Evolutionary conservation across 1,284 basidiomycete genomes (phyloP).

Genomic region (Leccinum ponderosum): DNA sequence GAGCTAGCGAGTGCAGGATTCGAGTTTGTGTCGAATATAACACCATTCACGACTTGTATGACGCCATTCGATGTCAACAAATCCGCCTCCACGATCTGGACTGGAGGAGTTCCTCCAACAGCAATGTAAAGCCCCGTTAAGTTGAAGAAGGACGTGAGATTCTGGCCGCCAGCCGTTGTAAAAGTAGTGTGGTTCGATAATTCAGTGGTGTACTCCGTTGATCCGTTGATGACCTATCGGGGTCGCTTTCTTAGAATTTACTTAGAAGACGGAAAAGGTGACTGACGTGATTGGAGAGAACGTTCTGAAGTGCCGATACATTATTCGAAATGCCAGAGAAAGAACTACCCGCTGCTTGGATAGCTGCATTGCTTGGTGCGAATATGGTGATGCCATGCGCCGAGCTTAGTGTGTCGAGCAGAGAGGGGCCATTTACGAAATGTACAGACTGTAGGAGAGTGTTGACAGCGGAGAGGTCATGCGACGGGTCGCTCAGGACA

Average conservation of each 20-base stretch:
- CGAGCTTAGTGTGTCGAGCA: constrained; percentile 42
- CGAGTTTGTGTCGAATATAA: constrained; percentile 54
- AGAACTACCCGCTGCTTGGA: constrained; percentile 39
- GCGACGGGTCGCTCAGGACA: constrained; percentile 39
- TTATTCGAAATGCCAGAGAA: constrained; percentile 45
- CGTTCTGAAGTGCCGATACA: constrained; percentile 42
- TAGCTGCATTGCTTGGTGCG: constrained; percentile 57
- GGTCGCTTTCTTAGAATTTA: neutral
- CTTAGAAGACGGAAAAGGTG: neutral
- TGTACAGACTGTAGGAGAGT: constrained; percentile 24
- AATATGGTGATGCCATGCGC: constrained; percentile 70
- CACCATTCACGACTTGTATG: constrained; percentile 65
- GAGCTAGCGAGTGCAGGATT: constrained; percentile 54
- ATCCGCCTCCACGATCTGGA: constrained; percentile 61
- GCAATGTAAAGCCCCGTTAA: constrained; percentile 62
- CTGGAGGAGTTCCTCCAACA: constrained; percentile 49
- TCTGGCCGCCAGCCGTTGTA: constrained; percentile 63
- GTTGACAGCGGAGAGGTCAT: constrained; percentile 28
- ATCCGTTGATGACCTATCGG: constrained; percentile 63
- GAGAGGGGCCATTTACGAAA: constrained; percentile 31
- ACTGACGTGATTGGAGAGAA: constrained; percentile 65
- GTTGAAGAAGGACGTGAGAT: constrained; percentile 56
- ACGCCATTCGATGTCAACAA: constrained; percentile 73
- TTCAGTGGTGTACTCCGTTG: constrained; percentile 62
- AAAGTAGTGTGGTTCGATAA: constrained; percentile 38